Conservation (phyloP, 179 eudicot genomes). For the Silene noctiflora region DNA sequence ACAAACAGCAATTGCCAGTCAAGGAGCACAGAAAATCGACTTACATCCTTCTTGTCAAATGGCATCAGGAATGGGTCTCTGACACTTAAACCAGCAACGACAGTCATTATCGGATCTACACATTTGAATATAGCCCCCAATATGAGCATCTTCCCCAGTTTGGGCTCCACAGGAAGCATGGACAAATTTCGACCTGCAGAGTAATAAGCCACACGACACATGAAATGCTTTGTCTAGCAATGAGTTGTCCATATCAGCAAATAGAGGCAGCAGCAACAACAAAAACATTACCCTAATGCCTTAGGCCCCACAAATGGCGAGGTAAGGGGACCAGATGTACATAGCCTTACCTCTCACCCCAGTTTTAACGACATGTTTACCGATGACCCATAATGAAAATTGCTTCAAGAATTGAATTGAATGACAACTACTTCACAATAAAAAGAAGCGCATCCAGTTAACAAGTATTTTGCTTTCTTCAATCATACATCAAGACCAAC, state of each 20-base stretch:
- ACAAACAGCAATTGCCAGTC: not conserved
- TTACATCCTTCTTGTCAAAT: slow-evolving; percentile 94
- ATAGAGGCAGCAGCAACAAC: not conserved
- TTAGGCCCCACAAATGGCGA: not conserved
- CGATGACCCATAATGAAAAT: not conserved
- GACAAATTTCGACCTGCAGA: slow-evolving; percentile 68
- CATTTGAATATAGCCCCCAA: slow-evolving; percentile 96
- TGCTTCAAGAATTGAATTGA: not conserved
- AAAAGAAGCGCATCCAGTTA: not conserved
- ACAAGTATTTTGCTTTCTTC: not conserved
- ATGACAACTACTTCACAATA: not conserved
- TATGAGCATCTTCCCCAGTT: slow-evolving; percentile 94
- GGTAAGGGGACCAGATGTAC: not conserved
- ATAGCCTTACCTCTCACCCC: not conserved
- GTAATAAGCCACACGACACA: not conserved
- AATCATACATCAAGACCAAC: not conserved
- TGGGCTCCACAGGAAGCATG: slow-evolving; percentile 97
- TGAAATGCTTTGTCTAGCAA: slow-evolving; percentile 8
- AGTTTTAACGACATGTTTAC: not conserved
- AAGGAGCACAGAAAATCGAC: slow-evolving; percentile 23
- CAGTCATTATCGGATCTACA: slow-evolving; percentile 90
- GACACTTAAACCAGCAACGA: slow-evolving; percentile 95
- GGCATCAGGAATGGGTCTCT: slow-evolving; percentile 98
- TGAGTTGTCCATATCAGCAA: not conserved
- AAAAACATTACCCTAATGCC: not conserved